These are phyloP conservation scores for Myxozyma neotropica DNA, from an alignment of 805 yeast species.

Conservation along the genomic window DNA sequence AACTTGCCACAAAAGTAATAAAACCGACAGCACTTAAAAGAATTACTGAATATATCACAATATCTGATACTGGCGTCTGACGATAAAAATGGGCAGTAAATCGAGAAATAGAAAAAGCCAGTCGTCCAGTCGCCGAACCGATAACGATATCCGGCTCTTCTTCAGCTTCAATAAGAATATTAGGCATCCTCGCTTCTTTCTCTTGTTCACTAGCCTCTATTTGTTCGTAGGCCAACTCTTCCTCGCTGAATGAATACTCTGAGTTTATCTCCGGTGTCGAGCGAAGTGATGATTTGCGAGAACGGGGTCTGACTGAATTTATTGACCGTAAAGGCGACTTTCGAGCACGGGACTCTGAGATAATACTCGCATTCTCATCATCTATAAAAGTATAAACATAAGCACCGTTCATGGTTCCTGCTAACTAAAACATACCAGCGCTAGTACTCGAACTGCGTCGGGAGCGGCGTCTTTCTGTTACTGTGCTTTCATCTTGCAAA, in stretches of 20 bases:
- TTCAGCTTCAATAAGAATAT: too few species aligned
- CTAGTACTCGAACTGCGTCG: slow-evolving; percentile 12
- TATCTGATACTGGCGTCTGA: background rate
- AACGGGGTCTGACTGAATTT: background rate
- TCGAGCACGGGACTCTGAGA: background rate
- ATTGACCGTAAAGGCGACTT: background rate
- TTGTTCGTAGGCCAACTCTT: slow-evolving; percentile 15
- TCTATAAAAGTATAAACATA: background rate
- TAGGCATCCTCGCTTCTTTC: background rate
- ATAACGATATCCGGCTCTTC: too few species aligned
- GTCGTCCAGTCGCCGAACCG: too few species aligned
- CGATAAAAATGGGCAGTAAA: slow-evolving; percentile 3
- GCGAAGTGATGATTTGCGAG: background rate
- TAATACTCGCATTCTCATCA: background rate
- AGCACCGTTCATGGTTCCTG: too few species aligned
- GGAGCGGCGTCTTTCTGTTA: slow-evolving; percentile 10
- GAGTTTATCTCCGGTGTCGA: slow-evolving; percentile 1
- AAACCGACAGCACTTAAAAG: background rate
- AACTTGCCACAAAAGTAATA: background rate
- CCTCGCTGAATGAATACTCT: slow-evolving; percentile 22
- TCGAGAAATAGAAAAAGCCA: slow-evolving; percentile 4
- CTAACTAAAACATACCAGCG: background rate
- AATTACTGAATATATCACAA: background rate
- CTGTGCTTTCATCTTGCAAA: background rate
- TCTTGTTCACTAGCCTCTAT: slow-evolving; percentile 2